These are phyloP conservation scores for Saccharomycopsis sp. DNA, from an alignment of 805 yeast genomes.

Conservation along the genomic window DNA sequence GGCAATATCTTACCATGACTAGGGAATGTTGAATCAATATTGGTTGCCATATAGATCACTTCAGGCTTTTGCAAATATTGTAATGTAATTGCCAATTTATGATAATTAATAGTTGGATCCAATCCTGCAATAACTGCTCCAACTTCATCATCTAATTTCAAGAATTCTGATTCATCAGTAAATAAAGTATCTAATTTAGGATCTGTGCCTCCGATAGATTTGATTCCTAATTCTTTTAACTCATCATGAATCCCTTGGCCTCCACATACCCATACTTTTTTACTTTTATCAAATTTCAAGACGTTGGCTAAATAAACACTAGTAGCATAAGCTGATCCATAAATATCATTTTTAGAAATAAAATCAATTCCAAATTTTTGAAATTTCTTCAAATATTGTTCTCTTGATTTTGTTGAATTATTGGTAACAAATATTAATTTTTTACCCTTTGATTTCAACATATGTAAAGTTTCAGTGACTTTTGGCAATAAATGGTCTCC, in stretches of 20 bases:
- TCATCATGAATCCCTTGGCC: conserved; percentile 83
- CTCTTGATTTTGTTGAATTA: conserved; percentile 87
- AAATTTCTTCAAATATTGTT: conserved; percentile 70
- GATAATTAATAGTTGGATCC: conserved; percentile 70
- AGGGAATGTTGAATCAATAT: conserved; percentile 93
- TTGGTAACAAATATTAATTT: conserved; percentile 86
- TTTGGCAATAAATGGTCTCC: conserved; percentile 77
- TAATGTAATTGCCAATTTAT: conserved; percentile 72
- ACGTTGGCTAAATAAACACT: conserved; percentile 80
- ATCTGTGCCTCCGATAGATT: conserved; percentile 79
- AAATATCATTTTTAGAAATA: conserved; percentile 56
- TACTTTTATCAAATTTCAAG: conserved; percentile 59
- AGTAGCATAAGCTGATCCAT: conserved; percentile 88
- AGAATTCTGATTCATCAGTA: conserved; percentile 46
- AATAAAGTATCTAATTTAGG: conserved; percentile 48
- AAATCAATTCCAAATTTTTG: conserved; percentile 40
- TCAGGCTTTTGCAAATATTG: conserved; percentile 65
- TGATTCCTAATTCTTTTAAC: conserved; percentile 64
- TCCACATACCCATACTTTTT: conserved; percentile 84
- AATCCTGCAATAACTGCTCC: conserved; percentile 90
- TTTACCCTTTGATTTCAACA: conserved; percentile 50
- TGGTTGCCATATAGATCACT: conserved; percentile 81
- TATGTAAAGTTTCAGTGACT: conserved; percentile 65
- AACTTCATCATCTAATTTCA: conserved; percentile 61
- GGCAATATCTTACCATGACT: conserved; percentile 78